Evolutionary conservation across 129 eudicot species (phyloP).

Genomic region (Sambucus nigra): DNA sequence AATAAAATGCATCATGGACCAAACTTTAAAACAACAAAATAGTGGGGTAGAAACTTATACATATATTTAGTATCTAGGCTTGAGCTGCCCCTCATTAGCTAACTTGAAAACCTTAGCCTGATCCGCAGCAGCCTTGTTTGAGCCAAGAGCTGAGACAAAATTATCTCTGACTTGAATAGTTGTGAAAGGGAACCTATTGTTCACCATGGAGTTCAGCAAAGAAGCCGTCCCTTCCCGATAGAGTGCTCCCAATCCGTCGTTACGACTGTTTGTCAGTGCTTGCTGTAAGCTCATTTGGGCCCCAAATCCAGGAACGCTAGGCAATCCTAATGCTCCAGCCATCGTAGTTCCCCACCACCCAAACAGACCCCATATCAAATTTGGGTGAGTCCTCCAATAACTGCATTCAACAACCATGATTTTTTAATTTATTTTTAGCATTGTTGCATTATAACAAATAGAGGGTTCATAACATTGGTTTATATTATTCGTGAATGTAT

Average conservation of each 20-base stretch:
- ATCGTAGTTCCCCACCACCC: constrained; percentile 56
- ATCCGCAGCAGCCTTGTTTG: constrained; percentile 68
- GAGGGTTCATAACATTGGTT: no score
- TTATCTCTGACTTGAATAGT: constrained; percentile 57
- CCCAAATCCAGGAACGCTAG: constrained; percentile 34
- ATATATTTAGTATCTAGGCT: constrained; percentile 43
- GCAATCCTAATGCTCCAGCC: constrained; percentile 47
- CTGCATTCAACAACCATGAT: constrained; percentile 25
- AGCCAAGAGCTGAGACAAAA: constrained; percentile 44
- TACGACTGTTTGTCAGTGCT: constrained; percentile 53
- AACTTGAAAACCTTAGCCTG: constrained; percentile 77
- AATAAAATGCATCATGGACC: constrained; percentile 21
- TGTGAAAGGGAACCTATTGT: constrained; percentile 49
- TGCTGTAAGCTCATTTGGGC: constrained; percentile 37
- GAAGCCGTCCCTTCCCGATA: constrained; percentile 82
- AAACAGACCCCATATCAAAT: constrained; percentile 49
- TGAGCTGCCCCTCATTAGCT: constrained; percentile 69
- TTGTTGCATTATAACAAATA: no score
- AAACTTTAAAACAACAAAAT: constrained; percentile 7
- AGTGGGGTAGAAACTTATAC: no score
- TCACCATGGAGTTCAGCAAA: constrained; percentile 59
- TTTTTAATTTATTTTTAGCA: no score
- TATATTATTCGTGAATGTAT: no score
- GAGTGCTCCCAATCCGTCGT: constrained; percentile 56
- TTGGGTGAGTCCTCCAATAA: constrained; percentile 74